A percentile compares a stretch with the other conserved stretches of the same genome.
These are phyloP conservation scores for Colletotrichum sp. DNA, from an alignment of 2,329 filamentous ascomycete species.

Conservation along the genomic window DNA sequence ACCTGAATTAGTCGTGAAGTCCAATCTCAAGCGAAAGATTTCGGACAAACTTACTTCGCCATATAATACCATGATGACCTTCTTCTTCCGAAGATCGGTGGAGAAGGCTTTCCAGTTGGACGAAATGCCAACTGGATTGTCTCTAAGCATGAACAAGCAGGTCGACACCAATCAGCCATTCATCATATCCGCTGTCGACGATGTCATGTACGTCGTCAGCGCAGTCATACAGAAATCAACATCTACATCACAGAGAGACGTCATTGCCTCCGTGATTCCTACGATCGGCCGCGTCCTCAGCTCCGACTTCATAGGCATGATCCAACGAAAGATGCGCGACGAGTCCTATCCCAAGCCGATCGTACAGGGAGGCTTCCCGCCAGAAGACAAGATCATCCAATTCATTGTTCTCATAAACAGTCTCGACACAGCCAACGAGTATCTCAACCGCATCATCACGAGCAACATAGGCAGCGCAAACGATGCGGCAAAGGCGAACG, in stretches of 20 bases:
- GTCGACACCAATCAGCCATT: slow-evolving; percentile 83
- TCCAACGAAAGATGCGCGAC: slow-evolving; percentile 96
- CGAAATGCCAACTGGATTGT: slow-evolving; percentile 81
- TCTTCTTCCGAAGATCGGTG: slow-evolving; percentile 95
- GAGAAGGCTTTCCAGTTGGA: slow-evolving; percentile 98
- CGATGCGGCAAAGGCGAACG: slow-evolving; percentile 35
- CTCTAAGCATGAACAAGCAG: slow-evolving; percentile 74
- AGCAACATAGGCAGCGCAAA: slow-evolving; percentile 60
- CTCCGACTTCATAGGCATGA: slow-evolving; percentile 94
- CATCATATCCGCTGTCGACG: slow-evolving; percentile 94
- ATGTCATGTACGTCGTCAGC: slow-evolving; percentile 99
- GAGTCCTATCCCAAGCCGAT: slow-evolving; percentile 87
- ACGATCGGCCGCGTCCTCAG: slow-evolving; percentile 81
- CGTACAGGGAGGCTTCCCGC: slow-evolving; percentile 80
- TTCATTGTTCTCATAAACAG: slow-evolving; percentile 97
- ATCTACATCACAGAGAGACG: slow-evolving; percentile 81
- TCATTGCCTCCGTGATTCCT: slow-evolving; percentile 80
- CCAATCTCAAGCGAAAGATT: slow-evolving; percentile 81
- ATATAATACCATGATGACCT: slow-evolving; percentile 92
- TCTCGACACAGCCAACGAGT: slow-evolving; percentile 89
- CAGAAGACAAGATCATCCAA: slow-evolving; percentile 85
- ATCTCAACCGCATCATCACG: slow-evolving; percentile 84
- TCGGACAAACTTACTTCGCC: slow-evolving; percentile 75
- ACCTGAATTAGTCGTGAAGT: slow-evolving; percentile 78
- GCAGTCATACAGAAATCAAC: slow-evolving; percentile 87